phyloP scores from a whole-genome alignment of 495 filamentous ascomycete species.

The Neurospora sp. region DNA sequence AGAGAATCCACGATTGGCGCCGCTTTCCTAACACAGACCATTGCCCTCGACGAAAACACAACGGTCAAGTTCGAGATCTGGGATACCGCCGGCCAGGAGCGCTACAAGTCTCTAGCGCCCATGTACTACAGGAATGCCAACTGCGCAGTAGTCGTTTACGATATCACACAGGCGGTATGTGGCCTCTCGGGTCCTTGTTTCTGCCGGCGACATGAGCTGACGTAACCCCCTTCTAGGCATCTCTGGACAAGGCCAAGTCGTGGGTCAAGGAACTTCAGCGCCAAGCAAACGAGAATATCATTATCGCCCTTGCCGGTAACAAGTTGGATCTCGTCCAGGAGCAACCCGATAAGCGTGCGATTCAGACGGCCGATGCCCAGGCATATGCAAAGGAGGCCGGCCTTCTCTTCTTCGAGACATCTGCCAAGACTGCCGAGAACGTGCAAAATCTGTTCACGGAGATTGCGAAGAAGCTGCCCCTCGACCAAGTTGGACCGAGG shows the following conservation, averaged over 20 bases:
- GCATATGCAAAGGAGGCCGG: conserved; percentile 90
- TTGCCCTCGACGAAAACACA: conserved; percentile 91
- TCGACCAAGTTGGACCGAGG: conserved; percentile 86
- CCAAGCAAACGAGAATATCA: conserved; percentile 98
- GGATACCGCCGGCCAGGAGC: conserved; percentile 97
- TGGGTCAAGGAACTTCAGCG: conserved; percentile 99
- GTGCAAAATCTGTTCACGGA: conserved; percentile 94
- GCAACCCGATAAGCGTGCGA: conserved; percentile 86
- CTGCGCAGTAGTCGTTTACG: conserved; percentile 97
- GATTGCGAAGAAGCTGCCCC: conserved; percentile 91
- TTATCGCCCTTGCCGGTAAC: conserved; percentile 96
- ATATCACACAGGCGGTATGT: conserved; percentile 95
- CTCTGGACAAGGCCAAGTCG: conserved; percentile 94
- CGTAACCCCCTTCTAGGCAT: conserved; percentile 48
- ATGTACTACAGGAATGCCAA: conserved; percentile 99
- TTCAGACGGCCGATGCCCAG: conserved; percentile 79
- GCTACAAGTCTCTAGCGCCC: conserved; percentile 95
- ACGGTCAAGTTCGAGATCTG: conserved; percentile 99
- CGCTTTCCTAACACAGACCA: conserved; percentile 97
- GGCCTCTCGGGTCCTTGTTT: background rate
- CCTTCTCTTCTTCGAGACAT: conserved; percentile 94
- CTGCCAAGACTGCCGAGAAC: conserved; percentile 92
- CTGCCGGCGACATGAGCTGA: conserved; percentile 3
- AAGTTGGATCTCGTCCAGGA: conserved; percentile 90
- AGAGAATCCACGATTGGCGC: conserved; percentile 98